phyloP scores from a whole-genome alignment of 169 alveolate genomes.

The Eimeria praecox region DNA sequence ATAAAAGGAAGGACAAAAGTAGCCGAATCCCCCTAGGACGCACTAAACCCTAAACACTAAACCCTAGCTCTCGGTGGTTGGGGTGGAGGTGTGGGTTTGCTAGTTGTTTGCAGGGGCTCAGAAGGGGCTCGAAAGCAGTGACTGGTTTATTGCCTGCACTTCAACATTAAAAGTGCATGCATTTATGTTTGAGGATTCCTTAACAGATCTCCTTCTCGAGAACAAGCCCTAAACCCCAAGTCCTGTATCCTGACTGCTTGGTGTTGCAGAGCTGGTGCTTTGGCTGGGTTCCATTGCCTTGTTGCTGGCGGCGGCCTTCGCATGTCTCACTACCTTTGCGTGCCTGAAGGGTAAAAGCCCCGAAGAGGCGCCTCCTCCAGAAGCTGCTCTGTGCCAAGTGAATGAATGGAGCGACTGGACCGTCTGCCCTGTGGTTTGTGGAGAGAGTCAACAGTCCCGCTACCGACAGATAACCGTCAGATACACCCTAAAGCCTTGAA shows the following conservation, averaged over 20 bases:
- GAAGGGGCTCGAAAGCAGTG: too few relatives aligned
- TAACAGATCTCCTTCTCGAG: too few relatives aligned
- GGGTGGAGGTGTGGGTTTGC: too few relatives aligned
- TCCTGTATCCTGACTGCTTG: neutral
- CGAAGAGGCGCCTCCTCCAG: neutral
- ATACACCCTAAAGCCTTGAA: neutral
- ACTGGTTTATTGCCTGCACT: too few relatives aligned
- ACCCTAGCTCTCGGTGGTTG: too few relatives aligned
- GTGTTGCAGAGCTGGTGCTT: slow-evolving; percentile 22
- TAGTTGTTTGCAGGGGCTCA: too few relatives aligned
- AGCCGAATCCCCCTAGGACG: neutral
- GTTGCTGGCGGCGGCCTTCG: neutral
- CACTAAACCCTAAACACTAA: neutral
- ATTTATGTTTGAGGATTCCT: too few relatives aligned
- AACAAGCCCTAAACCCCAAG: neutral
- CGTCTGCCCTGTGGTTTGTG: slow-evolving; percentile 35
- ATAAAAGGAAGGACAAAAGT: slow-evolving; percentile 18
- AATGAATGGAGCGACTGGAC: slow-evolving; percentile 48
- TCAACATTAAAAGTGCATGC: too few relatives aligned
- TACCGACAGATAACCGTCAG: slow-evolving; percentile 5
- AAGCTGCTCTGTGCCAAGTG: neutral
- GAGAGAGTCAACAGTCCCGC: slow-evolving; percentile 12
- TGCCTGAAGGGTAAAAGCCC: neutral
- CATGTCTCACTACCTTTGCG: slow-evolving; percentile 39
- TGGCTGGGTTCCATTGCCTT: slow-evolving; percentile 47